Percentiles rank a stretch among this genome's conserved stretches.
Evolutionary conservation across 2,329 filamentous ascomycete species (phyloP).

Genomic region (Cladosporium sp.): DNA sequence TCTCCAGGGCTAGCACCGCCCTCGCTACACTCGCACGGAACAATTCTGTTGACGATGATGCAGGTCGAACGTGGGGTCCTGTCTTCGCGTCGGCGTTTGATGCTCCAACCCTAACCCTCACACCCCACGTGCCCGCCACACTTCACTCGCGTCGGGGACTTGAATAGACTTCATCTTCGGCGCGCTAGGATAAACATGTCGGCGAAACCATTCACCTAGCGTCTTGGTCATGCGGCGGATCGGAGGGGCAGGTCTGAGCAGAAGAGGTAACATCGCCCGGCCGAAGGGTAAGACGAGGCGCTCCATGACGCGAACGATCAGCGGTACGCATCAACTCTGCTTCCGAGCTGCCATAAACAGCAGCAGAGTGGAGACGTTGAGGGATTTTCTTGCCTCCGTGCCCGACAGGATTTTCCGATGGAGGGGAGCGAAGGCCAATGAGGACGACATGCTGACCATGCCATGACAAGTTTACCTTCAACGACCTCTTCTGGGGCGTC

Average conservation of each 20-base stretch:
- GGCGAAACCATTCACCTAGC: conserved; percentile 8
- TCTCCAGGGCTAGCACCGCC: too few relatives aligned
- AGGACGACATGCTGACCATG: not conserved
- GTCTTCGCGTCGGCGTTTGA: conserved; percentile 3
- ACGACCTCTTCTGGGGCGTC: conserved; percentile 8
- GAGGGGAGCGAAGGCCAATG: conserved; percentile 9
- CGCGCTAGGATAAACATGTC: conserved; percentile 9
- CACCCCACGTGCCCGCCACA: too few relatives aligned
- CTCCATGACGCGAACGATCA: conserved; percentile 9
- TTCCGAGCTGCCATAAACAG: conserved; percentile 4
- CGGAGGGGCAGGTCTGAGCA: not conserved
- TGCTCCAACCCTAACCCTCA: too few relatives aligned
- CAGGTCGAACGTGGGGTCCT: conserved; percentile 1
- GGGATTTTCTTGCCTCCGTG: conserved; percentile 13
- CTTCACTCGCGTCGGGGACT: too few relatives aligned
- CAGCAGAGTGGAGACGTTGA: conserved; percentile 7
- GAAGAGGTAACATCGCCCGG: conserved; percentile 7
- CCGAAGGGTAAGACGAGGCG: not conserved
- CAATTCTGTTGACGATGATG: conserved; percentile 4
- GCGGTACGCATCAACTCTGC: conserved; percentile 12
- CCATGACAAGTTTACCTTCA: conserved; percentile 9
- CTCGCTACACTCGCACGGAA: not conserved
- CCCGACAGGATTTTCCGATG: conserved; percentile 12
- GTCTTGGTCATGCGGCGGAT: not conserved
- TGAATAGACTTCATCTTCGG: not conserved